These are phyloP conservation scores for Microcyclospora pomicola DNA, from an alignment of 2,329 filamentous ascomycete species.

Conservation along the genomic window DNA sequence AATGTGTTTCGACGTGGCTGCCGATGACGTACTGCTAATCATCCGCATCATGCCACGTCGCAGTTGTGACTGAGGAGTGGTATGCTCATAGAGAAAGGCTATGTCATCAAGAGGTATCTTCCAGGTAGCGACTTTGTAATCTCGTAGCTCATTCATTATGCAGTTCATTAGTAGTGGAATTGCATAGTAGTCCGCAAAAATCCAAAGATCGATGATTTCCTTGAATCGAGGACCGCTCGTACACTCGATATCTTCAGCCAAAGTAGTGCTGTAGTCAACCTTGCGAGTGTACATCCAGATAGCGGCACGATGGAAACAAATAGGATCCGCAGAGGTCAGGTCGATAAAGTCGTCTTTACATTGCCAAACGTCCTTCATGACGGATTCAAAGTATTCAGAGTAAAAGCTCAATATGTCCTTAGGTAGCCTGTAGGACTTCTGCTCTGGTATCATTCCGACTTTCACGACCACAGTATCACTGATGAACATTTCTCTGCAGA, in stretches of 20 bases:
- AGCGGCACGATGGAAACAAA: background rate
- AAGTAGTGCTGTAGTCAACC: no score
- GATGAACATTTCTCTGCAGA: no score
- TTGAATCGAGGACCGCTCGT: no score
- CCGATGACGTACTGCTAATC: no score
- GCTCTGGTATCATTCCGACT: background rate
- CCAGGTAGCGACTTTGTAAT: background rate
- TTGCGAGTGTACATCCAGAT: background rate
- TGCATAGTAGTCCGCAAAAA: conserved; percentile 1
- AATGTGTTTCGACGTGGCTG: no score
- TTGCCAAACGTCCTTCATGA: background rate
- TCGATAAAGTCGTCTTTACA: background rate
- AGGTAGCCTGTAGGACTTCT: conserved; percentile 6
- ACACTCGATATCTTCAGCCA: no score
- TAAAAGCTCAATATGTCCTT: conserved; percentile 7
- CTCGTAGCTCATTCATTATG: background rate
- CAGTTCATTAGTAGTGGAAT: conserved; percentile 3
- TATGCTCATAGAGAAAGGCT: no score
- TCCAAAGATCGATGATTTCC: conserved; percentile 1
- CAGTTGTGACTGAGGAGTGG: no score
- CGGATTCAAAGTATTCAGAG: conserved; percentile 9
- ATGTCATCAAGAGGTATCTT: background rate
- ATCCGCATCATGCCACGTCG: no score
- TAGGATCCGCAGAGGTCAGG: background rate
- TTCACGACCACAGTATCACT: conserved; percentile 1